Percentiles rank a stretch among this genome's conserved stretches.
These are phyloP conservation scores for Fusarium subtropicale DNA, from an alignment of 2,329 filamentous ascomycete species.

Conservation along the genomic window DNA sequence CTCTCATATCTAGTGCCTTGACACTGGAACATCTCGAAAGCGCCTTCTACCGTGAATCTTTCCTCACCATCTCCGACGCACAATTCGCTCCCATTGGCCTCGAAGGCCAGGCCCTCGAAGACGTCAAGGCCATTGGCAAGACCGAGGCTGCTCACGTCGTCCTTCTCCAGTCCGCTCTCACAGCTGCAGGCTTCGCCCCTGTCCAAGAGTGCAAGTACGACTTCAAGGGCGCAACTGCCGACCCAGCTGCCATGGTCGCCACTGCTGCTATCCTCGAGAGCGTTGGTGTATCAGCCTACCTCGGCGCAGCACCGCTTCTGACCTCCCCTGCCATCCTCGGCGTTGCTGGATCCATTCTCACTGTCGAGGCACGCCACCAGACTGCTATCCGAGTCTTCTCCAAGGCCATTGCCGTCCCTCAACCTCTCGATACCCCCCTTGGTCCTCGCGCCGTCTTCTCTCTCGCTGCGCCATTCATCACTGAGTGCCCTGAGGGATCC, in stretches of 20 bases:
- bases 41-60: slow-evolving; percentile 77
- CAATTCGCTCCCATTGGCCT: slow-evolving; percentile 69
- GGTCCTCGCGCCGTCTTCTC: slow-evolving; percentile 77
- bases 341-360: slow-evolving; percentile 76
- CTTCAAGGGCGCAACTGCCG: slow-evolving; percentile 77
- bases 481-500: slow-evolving; percentile 74
- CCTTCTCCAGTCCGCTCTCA: slow-evolving; percentile 57
- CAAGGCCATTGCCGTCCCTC: slow-evolving; percentile 69
- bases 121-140: slow-evolving; percentile 70
- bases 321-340: slow-evolving; percentile 69
- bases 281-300: slow-evolving; percentile 78
- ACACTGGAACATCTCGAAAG: slow-evolving; percentile 81
- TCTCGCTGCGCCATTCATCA: slow-evolving; percentile 78
- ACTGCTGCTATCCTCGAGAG: slow-evolving; percentile 78
- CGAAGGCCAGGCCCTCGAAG: slow-evolving; percentile 49
- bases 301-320: slow-evolving; percentile 76
- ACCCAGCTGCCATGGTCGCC: slow-evolving; percentile 74
- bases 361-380: slow-evolving; percentile 79
- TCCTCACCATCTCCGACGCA: slow-evolving; percentile 71
- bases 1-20: slow-evolving; percentile 60
- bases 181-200: slow-evolving; percentile 71
- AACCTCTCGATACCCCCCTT: slow-evolving; percentile 77
- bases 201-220: slow-evolving; percentile 78
- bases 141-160: slow-evolving; percentile 66
- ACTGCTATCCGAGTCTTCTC: slow-evolving; percentile 74